These are phyloP conservation scores for Colletotrichum sp. DNA, from an alignment of 2,329 filamentous ascomycete species.

Conservation along the genomic window DNA sequence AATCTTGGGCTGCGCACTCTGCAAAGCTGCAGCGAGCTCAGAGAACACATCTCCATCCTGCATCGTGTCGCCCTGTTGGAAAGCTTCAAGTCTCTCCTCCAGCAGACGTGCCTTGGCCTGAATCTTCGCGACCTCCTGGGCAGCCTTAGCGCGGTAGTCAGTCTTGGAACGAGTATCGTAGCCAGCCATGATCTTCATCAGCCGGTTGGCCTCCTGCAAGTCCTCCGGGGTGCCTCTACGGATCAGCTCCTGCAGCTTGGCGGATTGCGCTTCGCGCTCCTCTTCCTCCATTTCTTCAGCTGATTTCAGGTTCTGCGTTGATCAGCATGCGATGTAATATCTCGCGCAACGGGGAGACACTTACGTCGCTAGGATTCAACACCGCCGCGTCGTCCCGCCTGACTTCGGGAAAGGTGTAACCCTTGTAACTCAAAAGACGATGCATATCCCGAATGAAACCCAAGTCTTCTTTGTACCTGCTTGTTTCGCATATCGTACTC, in stretches of 20 bases:
- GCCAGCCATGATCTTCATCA: slow-evolving; percentile 99
- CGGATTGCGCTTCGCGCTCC: slow-evolving; percentile 90
- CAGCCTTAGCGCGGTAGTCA: slow-evolving; percentile 96
- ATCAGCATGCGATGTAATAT: background rate
- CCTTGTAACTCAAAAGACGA: slow-evolving; percentile 92
- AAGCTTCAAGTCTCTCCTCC: slow-evolving; percentile 89
- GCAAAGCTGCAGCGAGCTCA: slow-evolving; percentile 87
- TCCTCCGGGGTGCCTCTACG: slow-evolving; percentile 90
- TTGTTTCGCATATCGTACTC: slow-evolving; percentile 97
- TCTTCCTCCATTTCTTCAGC: slow-evolving; percentile 99
- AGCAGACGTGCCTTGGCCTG: slow-evolving; percentile 93
- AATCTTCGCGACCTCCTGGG: slow-evolving; percentile 91
- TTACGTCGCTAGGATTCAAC: slow-evolving; percentile 93
- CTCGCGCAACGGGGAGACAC: slow-evolving; percentile 30
- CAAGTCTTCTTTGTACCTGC: slow-evolving; percentile 94
- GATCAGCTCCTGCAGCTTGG: slow-evolving; percentile 97
- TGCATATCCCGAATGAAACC: slow-evolving; percentile 99
- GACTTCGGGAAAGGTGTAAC: slow-evolving; percentile 93
- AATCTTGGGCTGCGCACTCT: slow-evolving; percentile 96
- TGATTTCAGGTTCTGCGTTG: slow-evolving; percentile 82
- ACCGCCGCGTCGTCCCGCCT: slow-evolving; percentile 94
- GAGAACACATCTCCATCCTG: slow-evolving; percentile 71
- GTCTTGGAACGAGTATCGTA: slow-evolving; percentile 96
- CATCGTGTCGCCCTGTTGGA: slow-evolving; percentile 82
- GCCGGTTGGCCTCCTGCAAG: slow-evolving; percentile 91